Base-by-base conservation (phyloP, 345 rosid species). In the Laguncularia racemosa region DNA sequence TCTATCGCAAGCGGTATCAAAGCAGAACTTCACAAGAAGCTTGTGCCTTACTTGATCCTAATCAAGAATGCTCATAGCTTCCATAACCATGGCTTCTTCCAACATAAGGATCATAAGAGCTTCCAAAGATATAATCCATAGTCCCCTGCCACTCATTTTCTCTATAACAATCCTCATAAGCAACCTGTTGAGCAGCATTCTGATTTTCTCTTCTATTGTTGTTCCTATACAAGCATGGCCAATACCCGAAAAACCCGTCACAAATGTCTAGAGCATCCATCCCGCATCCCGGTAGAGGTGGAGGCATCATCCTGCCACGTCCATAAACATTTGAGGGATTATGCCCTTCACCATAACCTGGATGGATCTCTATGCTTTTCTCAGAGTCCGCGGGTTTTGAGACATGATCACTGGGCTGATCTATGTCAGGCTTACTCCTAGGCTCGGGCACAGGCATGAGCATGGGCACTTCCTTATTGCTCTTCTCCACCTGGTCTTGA, bases 241-340 rank as follows among this genome's bases (percentile, higher is more conserved):
- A 91, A 64, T 83, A 83, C 18, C 96, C 95, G 13, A 78, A 85
- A 56, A 88, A 33, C 15, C 80, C 67, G 45, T 91, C 97, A 46
- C 97, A 91, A 0, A 91, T 65, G 50, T 91, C 96, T 70, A 84
- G 60, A 0, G 96, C 81, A 63, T 88, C 96, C 66, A 91, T 76
- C 9, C 93, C 96, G 60, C 78, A 78, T 44, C 96, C 97, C 14
- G 89, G 72, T 14, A 90, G 87, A 53, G 79, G 48, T 50, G 74
- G 84, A 52, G 66, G n/a, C 59, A 59, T 76, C 53, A 46, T 65
- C 52, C 62, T 72, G 17, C 49, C 79, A 20, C 61, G 33, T 44
- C 57, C 76, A 46, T 28, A 26, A 33, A 54, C 66, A 20, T 17
- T 50, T 1, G 44, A 44, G 67, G 62, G 61, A 7, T 16, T n/a